Percentiles rank a stretch among this genome's conserved stretches.
These are phyloP conservation scores for Yamadazyma sp. DNA, from an alignment of 1,139 yeast species.

Conservation along the genomic window DNA sequence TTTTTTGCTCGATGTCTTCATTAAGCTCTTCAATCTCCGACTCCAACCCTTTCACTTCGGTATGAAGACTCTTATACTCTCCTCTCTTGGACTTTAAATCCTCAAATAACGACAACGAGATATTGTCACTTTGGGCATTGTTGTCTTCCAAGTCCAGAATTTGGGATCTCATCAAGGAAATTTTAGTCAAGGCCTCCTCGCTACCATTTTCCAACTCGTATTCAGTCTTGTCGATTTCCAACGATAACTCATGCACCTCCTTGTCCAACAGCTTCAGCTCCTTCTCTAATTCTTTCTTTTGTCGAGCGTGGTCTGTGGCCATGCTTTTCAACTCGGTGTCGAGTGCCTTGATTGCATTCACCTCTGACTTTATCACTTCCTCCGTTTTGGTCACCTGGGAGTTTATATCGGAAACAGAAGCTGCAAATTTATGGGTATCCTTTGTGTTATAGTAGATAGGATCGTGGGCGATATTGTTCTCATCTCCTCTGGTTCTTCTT, in stretches of 20 bases:
- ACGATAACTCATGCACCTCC: constrained; percentile 16
- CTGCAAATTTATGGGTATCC: constrained; percentile 32
- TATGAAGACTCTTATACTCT: constrained; percentile 8
- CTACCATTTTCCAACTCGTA: constrained; percentile 20
- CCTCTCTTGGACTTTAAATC: constrained; percentile 16
- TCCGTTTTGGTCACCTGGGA: constrained; percentile 15
- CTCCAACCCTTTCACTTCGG: constrained; percentile 4
- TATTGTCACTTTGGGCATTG: constrained; percentile 25
- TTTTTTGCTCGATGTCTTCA: constrained; percentile 1
- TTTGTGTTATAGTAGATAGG: constrained; percentile 48
- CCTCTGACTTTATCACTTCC: constrained; percentile 11
- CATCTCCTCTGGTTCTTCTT: constrained; percentile 36
- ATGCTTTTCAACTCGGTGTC: constrained; percentile 13
- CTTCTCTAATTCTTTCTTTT: constrained; percentile 13
- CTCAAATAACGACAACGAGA: constrained; percentile 28
- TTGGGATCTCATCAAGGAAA: constrained; percentile 30
- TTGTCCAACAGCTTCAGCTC: constrained; percentile 18
- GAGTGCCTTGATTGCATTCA: constrained; percentile 17
- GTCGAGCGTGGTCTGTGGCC: constrained; percentile 7
- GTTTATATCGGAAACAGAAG: constrained; percentile 18
- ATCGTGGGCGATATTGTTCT: constrained; percentile 53
- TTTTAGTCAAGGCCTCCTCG: constrained; percentile 33
- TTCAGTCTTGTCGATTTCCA: constrained; percentile 23
- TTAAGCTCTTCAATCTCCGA: constrained; percentile 2
- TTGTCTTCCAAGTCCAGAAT: constrained; percentile 28